Conservation (phyloP, 2,329 filamentous ascomycete species). For the Mollisiaceae sp. region DNA sequence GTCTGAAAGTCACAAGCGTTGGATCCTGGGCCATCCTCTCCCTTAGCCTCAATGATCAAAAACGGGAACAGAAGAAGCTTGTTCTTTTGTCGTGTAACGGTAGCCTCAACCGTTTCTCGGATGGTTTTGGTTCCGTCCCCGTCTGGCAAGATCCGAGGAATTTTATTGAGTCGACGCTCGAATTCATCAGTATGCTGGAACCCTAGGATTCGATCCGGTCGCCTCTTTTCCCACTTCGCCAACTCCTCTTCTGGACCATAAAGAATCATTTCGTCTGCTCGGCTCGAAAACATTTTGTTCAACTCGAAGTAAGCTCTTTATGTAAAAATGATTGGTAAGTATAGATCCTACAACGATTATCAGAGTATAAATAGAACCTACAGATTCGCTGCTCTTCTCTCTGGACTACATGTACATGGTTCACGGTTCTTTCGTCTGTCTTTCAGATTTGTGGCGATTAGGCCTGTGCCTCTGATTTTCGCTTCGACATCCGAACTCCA, state of each 20-base stretch:
- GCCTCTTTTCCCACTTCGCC: slow-evolving; percentile 4
- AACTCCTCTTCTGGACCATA: not conserved
- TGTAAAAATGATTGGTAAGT: not conserved
- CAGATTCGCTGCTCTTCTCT: not conserved
- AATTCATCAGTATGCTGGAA: slow-evolving; percentile 15
- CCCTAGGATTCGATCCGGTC: slow-evolving; percentile 20
- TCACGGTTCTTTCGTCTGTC: slow-evolving; percentile 3
- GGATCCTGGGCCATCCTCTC: not conserved
- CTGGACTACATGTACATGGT: slow-evolving; percentile 3
- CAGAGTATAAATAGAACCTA: not conserved
- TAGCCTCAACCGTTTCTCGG: slow-evolving; percentile 6
- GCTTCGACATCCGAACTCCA: slow-evolving; percentile 19
- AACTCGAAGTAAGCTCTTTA: not conserved
- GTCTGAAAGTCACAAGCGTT: slow-evolving; percentile 13
- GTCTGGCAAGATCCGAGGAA: slow-evolving; percentile 4
- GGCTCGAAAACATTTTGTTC: slow-evolving; percentile 15
- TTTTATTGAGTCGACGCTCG: slow-evolving; percentile 6
- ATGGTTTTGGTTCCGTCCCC: not conserved
- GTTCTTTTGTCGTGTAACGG: slow-evolving; percentile 13
- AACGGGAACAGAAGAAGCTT: slow-evolving; percentile 20
- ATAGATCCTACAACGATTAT: not conserved
- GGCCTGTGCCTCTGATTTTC: not conserved
- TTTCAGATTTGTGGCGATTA: slow-evolving; percentile 2
- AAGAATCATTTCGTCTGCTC: slow-evolving; percentile 15
- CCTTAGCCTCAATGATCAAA: slow-evolving; percentile 21